Conservation (phyloP, 768 basidiomycete species). For the Neoboletus subvelutipes region DNA sequence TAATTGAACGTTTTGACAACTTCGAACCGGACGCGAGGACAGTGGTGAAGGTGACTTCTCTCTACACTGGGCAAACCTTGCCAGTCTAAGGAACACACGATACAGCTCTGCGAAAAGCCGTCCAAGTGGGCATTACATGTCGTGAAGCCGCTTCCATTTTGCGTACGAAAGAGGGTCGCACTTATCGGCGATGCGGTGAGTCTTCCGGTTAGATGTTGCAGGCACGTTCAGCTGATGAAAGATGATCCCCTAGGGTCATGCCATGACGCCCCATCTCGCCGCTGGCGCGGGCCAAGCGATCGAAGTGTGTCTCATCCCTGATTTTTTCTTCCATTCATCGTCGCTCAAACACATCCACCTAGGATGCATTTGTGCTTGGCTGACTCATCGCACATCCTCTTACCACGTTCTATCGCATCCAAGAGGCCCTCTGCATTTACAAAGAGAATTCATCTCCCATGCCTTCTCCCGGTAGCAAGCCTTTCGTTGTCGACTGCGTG, state of each 20-base stretch:
- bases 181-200: slow-evolving; percentile 52
- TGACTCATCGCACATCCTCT: slow-evolving; percentile 21
- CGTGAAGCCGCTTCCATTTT: slow-evolving; percentile 41
- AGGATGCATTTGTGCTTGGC: slow-evolving; percentile 25
- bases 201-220: background rate
- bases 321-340: background rate
- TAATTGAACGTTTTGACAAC: slow-evolving; percentile 27
- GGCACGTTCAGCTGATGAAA: background rate
- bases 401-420: slow-evolving; percentile 3
- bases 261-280: slow-evolving; percentile 24
- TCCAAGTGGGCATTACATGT: slow-evolving; percentile 47
- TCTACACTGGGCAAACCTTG: background rate
- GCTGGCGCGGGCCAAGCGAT: slow-evolving; percentile 29
- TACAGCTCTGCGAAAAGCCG: slow-evolving; percentile 36
- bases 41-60: slow-evolving; percentile 27
- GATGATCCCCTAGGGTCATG: slow-evolving; percentile 15
- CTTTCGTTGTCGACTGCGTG: slow-evolving; percentile 17
- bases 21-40: slow-evolving; percentile 38
- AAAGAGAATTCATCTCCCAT: slow-evolving; percentile 15
- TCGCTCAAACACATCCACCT: background rate
- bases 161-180: slow-evolving; percentile 39
- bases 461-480: slow-evolving; percentile 12
- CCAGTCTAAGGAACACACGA: background rate
- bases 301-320: slow-evolving; percentile 11
- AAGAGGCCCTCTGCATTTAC: slow-evolving; percentile 6